Evolutionary conservation across 768 basidiomycete species (phyloP).

Genomic region (Naganishia antarctica): DNA sequence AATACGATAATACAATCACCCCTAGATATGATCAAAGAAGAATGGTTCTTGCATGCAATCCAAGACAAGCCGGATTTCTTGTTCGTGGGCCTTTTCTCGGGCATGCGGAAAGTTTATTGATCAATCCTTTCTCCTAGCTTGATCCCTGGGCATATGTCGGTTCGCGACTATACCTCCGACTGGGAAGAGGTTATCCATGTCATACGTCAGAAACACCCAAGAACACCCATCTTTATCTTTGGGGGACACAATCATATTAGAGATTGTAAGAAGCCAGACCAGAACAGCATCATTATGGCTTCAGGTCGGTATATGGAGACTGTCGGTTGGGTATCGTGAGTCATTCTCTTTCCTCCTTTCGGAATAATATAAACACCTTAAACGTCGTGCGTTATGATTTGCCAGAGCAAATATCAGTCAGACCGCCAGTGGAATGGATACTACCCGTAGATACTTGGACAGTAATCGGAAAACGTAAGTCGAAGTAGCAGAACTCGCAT

Average conservation of each 20-base stretch:
- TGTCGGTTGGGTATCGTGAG: constrained; percentile 57
- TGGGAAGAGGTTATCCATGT: constrained; percentile 71
- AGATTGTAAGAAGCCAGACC: constrained; percentile 70
- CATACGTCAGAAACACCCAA: constrained; percentile 65
- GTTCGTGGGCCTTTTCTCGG: constrained; percentile 21
- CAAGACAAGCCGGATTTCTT: constrained; percentile 77
- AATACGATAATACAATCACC: constrained; percentile 74
- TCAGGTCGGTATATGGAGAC: constrained; percentile 83
- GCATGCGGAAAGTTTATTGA: background rate
- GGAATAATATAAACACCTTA: constrained; percentile 22
- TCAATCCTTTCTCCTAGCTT: constrained; percentile 30
- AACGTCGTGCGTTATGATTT: background rate
- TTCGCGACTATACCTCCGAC: constrained; percentile 55
- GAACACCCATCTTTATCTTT: constrained; percentile 75
- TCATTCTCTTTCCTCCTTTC: background rate
- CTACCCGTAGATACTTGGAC: constrained; percentile 70
- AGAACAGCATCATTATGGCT: constrained; percentile 58
- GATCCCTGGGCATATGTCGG: constrained; percentile 71
- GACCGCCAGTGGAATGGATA: constrained; percentile 51
- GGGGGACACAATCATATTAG: constrained; percentile 79
- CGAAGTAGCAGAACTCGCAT: constrained; percentile 37
- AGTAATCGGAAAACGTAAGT: constrained; percentile 67
- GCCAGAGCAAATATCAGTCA: constrained; percentile 26
- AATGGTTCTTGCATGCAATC: constrained; percentile 77
- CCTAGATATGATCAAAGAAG: constrained; percentile 69